A percentile compares a stretch with the other conserved stretches of the same genome.
These are phyloP conservation scores for Myxozyma melibiosi DNA, from an alignment of 805 yeast genomes.

Conservation along the genomic window DNA sequence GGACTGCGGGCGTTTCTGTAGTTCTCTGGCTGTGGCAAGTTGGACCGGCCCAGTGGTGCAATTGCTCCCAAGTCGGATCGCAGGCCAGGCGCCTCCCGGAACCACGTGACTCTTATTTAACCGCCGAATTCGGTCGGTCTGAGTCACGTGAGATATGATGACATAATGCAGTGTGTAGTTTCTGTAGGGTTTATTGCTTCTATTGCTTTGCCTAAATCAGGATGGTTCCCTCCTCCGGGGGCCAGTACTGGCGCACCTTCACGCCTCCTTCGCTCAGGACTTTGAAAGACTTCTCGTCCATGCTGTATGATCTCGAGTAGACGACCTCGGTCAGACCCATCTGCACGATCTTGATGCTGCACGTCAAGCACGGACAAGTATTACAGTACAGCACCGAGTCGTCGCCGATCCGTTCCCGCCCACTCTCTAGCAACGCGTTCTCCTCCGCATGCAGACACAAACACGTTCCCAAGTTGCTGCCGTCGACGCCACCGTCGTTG, in stretches of 20 bases:
- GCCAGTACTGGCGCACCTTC: constrained; percentile 60
- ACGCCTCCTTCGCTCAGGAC: constrained; percentile 79
- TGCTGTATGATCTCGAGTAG: constrained; percentile 86
- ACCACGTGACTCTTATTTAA: not conserved
- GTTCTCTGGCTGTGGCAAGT: too few relatives aligned
- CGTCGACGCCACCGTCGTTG: constrained; percentile 59
- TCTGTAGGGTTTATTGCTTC: not conserved
- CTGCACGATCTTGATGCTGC: constrained; percentile 93
- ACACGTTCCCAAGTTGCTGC: constrained; percentile 76
- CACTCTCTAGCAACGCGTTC: constrained; percentile 91
- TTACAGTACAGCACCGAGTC: constrained; percentile 75
- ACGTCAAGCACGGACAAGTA: constrained; percentile 94
- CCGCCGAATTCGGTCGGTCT: not conserved
- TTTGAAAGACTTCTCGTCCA: constrained; percentile 77
- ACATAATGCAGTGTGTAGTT: not conserved
- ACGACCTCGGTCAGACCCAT: constrained; percentile 89
- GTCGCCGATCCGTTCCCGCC: constrained; percentile 76
- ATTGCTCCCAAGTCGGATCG: too few relatives aligned
- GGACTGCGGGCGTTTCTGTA: too few relatives aligned
- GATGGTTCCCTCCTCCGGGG: constrained; percentile 43
- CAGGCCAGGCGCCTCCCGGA: too few relatives aligned
- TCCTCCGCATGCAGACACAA: constrained; percentile 97
- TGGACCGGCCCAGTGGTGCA: too few relatives aligned
- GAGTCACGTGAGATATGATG: too few relatives aligned
- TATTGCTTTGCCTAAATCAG: constrained; percentile 2